Evolutionary conservation across 169 alveolate species (phyloP).

Genomic region (Toxoplasma gondii): DNA sequence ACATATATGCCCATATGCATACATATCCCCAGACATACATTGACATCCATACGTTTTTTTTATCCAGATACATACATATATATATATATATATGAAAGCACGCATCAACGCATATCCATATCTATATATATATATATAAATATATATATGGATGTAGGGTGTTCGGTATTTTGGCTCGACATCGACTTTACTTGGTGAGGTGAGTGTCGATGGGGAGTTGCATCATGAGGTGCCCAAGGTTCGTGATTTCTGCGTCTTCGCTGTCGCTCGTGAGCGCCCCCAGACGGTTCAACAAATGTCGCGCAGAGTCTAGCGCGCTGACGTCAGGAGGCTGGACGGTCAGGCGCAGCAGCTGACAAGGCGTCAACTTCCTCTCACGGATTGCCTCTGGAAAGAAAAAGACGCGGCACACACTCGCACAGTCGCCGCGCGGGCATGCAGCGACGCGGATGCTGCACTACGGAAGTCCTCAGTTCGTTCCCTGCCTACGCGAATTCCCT

Average conservation of each 20-base stretch:
- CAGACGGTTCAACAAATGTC: neutral
- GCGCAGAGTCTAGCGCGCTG: constrained; percentile 48
- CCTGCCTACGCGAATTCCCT: too few relatives aligned
- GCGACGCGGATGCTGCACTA: neutral
- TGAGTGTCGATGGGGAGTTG: constrained; percentile 62
- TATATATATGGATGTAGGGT: neutral
- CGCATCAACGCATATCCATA: neutral
- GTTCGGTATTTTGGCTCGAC: neutral
- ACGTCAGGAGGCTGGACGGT: constrained; percentile 65
- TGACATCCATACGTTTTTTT: neutral
- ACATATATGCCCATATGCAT: neutral
- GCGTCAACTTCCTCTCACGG: neutral
- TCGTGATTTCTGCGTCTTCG: constrained; percentile 52
- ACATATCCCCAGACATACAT: neutral
- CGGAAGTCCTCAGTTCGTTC: neutral
- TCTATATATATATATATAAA: neutral
- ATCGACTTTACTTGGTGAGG: constrained; percentile 41
- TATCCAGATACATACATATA: neutral
- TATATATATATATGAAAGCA: neutral
- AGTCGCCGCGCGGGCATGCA: too few relatives aligned
- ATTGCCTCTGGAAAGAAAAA: neutral
- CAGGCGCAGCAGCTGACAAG: constrained; percentile 53
- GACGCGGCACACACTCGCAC: neutral
- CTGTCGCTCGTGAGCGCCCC: constrained; percentile 17
- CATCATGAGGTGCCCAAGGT: constrained; percentile 68